Evolutionary conservation across 176 grass and related monocot species (phyloP), one percentile per base, ranked within the genome.

Genomic region (Oryza rufipogon): DNA sequence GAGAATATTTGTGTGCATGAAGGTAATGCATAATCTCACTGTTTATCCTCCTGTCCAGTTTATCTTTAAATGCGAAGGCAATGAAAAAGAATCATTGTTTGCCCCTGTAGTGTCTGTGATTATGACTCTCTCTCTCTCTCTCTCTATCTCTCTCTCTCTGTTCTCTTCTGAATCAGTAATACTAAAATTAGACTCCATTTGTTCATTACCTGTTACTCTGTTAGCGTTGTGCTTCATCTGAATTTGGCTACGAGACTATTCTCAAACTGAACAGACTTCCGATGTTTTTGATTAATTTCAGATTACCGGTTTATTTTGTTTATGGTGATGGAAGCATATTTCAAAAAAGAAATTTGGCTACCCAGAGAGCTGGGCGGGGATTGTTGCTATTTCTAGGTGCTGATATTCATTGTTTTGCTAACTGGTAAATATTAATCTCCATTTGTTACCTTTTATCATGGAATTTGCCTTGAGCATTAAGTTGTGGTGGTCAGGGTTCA

Each of bases 21-120:
- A 78, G 75, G 75, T 78, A 44, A 78, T 45, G 38, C 25, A 28
- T 75, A 7, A 42, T 77, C 56, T 41, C 23, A 61, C 56, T 61
- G n/a, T 61, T 61, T 61, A 61, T 2, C 20, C 56, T 61, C 56
- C 7, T 22, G 52, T 16, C 6, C 5, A 2, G 56, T 61, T 61
- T 41, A 41, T 22, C 0, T 7, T 10, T n/a, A n/a, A 56, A 17
- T 19, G 51, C 51, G 7, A 51, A 54, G 15, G 7, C 11, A 48
- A 48, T 48, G 46, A 48, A 48, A 48, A 13, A 4, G 11, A 48
- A 12, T 11, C 9, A 44, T 44, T 44, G 9, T 48, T 48, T 14
- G 3, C 47, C 51, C 51, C 51, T 54, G 5, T 54, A 20, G 20
- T 61, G n/a, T 61, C 56, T 22, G n/a, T n/a, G 52, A 19, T 56